Evolutionary conservation across 2,329 filamentous ascomycete species (phyloP).

Genomic region (Microdochium bolleyi): DNA sequence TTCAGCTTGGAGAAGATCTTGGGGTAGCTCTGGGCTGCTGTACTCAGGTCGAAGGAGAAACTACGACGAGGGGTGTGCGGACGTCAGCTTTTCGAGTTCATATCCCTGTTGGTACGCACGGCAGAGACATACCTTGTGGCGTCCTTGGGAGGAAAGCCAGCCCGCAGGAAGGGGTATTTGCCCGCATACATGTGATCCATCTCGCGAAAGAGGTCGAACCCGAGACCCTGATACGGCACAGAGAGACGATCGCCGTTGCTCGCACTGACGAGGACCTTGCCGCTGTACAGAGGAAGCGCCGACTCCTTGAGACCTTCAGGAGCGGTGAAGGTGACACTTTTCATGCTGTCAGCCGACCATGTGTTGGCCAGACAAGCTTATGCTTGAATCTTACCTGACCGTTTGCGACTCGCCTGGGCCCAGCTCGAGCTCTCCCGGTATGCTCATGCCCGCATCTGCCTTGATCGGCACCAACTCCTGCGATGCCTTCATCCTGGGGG

Average conservation of each 20-base stretch:
- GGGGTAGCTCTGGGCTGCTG: not conserved
- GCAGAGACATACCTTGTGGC: not conserved
- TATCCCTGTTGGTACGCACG: not conserved
- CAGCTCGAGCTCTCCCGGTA: constrained; percentile 8
- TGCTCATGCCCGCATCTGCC: not conserved
- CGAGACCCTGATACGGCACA: constrained; percentile 27
- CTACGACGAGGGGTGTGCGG: not conserved
- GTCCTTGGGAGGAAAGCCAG: not conserved
- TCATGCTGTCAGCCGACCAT: too few relatives aligned
- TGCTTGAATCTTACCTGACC: constrained; percentile 7
- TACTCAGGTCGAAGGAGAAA: constrained; percentile 1
- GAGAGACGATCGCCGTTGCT: constrained; percentile 29
- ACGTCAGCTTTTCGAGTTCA: not conserved
- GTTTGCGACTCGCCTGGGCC: constrained; percentile 14
- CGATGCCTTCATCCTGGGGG: constrained; percentile 1
- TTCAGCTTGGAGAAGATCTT: not conserved
- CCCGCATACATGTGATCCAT: not conserved
- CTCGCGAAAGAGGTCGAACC: not conserved
- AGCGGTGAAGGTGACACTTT: constrained; percentile 16
- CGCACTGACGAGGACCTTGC: constrained; percentile 31
- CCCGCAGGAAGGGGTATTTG: not conserved
- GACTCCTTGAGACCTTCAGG: constrained; percentile 11
- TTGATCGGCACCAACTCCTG: constrained; percentile 4
- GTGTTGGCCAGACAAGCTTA: too few relatives aligned
- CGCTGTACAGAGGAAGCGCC: constrained; percentile 32